phyloP scores from a whole-genome alignment of 2,329 filamentous ascomycete genomes.

The Cladophialophora exuberans region DNA sequence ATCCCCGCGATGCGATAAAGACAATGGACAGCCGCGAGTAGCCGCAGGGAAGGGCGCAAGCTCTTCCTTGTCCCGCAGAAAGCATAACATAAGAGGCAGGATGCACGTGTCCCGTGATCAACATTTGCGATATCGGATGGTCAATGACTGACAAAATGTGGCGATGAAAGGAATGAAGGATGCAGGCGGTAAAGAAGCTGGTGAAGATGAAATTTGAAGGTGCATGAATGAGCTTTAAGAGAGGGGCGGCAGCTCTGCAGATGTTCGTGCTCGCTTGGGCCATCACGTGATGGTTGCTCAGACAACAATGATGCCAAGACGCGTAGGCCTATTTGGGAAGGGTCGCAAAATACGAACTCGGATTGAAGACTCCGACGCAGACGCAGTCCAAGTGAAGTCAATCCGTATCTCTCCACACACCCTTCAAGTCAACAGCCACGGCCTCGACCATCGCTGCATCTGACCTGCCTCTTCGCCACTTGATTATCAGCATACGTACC shows the following conservation, averaged over 20 bases:
- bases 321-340: neutral
- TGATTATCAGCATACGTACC: slow-evolving; percentile 10
- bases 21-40: slow-evolving; percentile 3
- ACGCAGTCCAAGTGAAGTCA: slow-evolving; percentile 4
- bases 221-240: neutral
- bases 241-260: no score
- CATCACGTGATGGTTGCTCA: slow-evolving; percentile 1
- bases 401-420: slow-evolving; percentile 11
- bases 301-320: slow-evolving; percentile 3
- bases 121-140: no score
- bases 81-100: neutral
- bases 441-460: slow-evolving; percentile 16
- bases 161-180: no score
- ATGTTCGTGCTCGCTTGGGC: no score
- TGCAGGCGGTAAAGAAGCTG: no score
- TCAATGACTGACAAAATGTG: no score
- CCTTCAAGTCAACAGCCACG: slow-evolving; percentile 11
- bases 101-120: no score
- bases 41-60: neutral
- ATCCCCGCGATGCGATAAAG: slow-evolving; percentile 16
- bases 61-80: neutral
- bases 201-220: neutral
- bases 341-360: slow-evolving; percentile 4
- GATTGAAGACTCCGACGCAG: neutral
- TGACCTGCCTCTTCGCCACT: slow-evolving; percentile 5